phyloP scores from a whole-genome alignment of 176 grass and related monocot species.

The Guadua angustifolia region DNA sequence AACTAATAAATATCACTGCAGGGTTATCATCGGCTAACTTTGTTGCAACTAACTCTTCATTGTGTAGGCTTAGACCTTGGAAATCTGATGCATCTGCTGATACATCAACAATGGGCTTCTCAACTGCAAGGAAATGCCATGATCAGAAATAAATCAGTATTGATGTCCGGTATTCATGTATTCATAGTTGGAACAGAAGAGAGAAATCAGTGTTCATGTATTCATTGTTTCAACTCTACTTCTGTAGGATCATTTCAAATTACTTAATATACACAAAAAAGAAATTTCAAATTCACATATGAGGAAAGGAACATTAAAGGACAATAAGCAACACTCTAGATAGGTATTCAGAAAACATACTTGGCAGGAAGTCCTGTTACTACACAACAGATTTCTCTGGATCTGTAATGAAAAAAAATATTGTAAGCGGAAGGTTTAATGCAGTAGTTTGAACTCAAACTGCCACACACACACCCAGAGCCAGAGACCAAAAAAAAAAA shows the following conservation, averaged over 20 bases:
- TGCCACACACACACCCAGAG: neutral
- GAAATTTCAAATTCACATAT: neutral
- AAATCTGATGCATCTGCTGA: no score
- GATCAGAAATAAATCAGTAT: no score
- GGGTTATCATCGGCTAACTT: no score
- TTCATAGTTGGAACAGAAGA: no score
- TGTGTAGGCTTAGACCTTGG: no score
- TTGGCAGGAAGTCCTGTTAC: constrained; percentile 85
- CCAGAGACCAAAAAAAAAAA: no score
- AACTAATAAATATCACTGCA: no score
- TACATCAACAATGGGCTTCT: no score
- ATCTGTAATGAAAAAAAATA: constrained; percentile 57
- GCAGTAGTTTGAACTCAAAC: neutral
- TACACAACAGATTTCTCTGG: constrained; percentile 74
- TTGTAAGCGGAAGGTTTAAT: neutral
- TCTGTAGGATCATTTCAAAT: constrained; percentile 37
- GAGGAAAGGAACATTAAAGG: constrained; percentile 24
- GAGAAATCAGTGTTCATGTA: no score
- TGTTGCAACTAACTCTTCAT: no score
- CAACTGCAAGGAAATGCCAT: no score
- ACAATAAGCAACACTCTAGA: constrained; percentile 1
- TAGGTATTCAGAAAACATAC: constrained; percentile 55
- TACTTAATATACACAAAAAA: neutral
- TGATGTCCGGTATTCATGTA: no score
- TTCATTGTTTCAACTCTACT: neutral